Evolutionary conservation across 169 alveolate species (phyloP).

Genomic region (Cryptosporidium xiaoi): DNA sequence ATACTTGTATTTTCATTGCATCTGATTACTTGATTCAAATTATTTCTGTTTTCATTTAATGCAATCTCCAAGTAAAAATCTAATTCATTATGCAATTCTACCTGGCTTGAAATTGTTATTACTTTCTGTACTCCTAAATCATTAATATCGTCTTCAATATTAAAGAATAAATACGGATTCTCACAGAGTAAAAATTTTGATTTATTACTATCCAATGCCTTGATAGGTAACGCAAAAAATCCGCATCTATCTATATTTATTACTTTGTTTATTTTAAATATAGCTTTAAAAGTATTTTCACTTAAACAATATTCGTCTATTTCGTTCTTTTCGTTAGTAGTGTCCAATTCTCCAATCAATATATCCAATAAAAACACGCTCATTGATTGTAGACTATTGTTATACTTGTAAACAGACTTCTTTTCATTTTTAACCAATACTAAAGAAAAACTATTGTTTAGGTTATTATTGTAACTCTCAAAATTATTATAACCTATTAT

Average conservation of each 20-base stretch:
- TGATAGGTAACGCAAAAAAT: constrained; percentile 9
- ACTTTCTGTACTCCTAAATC: constrained; percentile 26
- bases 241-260: constrained; percentile 45
- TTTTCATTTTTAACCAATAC: constrained; percentile 1
- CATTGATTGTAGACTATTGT: constrained; percentile 38
- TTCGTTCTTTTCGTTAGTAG: not conserved
- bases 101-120: constrained; percentile 20
- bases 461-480: constrained; percentile 10
- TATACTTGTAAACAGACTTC: constrained; percentile 8
- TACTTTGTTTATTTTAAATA: constrained; percentile 20
- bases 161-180: constrained; percentile 28
- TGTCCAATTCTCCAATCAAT: not conserved
- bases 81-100: constrained; percentile 26
- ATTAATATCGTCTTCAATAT: constrained; percentile 16
- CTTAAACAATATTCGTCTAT: not conserved
- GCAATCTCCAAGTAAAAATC: constrained; percentile 2
- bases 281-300: not conserved
- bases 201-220: not conserved
- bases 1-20: not conserved
- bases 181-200: not conserved
- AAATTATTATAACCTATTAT: constrained; percentile 28
- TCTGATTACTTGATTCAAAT: not conserved
- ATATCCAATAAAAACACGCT: constrained; percentile 23
- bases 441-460: not conserved
- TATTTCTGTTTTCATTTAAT: not conserved